Conservation (phyloP, 345 rosid species). For the Gossypium bickii region DNA sequence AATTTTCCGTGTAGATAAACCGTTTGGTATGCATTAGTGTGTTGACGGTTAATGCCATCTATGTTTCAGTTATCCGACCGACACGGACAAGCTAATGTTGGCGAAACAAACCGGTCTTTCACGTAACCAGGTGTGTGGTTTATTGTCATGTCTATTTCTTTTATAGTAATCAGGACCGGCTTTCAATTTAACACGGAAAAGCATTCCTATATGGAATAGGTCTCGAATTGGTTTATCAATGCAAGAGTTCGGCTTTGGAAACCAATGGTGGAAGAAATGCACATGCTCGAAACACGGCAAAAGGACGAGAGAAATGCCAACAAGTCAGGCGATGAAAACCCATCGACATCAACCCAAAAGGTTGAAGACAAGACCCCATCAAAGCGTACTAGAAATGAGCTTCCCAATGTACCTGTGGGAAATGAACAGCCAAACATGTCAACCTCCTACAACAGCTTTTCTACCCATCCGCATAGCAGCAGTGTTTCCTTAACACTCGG, state of each 20-base stretch:
- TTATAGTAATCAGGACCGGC: background rate
- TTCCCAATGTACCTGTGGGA: slow-evolving; percentile 29
- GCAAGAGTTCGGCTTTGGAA: slow-evolving; percentile 95
- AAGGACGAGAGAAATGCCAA: slow-evolving; percentile 42
- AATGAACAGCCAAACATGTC: slow-evolving; percentile 28
- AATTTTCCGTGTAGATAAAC: background rate
- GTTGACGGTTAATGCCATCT: background rate
- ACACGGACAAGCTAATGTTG: slow-evolving; percentile 82
- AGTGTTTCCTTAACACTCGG: slow-evolving; percentile 78
- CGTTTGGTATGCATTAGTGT: background rate
- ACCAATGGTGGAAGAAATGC: slow-evolving; percentile 96
- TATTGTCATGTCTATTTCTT: slow-evolving; percentile 4
- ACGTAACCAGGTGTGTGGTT: slow-evolving; percentile 63
- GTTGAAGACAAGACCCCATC: slow-evolving; percentile 31
- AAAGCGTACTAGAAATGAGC: slow-evolving; percentile 45
- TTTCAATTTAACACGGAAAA: background rate
- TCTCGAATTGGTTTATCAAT: slow-evolving; percentile 89
- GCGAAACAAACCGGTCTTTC: slow-evolving; percentile 91
- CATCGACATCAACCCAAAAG: slow-evolving; percentile 35
- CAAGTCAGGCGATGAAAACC: slow-evolving; percentile 33
- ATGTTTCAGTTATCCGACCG: slow-evolving; percentile 76
- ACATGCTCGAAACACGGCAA: slow-evolving; percentile 53
- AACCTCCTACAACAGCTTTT: slow-evolving; percentile 25
- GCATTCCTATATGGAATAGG: slow-evolving; percentile 31
- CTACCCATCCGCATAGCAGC: slow-evolving; percentile 36